Base-by-base conservation (phyloP, 345 rosid species). In the Boechera retrofracta region DNA sequence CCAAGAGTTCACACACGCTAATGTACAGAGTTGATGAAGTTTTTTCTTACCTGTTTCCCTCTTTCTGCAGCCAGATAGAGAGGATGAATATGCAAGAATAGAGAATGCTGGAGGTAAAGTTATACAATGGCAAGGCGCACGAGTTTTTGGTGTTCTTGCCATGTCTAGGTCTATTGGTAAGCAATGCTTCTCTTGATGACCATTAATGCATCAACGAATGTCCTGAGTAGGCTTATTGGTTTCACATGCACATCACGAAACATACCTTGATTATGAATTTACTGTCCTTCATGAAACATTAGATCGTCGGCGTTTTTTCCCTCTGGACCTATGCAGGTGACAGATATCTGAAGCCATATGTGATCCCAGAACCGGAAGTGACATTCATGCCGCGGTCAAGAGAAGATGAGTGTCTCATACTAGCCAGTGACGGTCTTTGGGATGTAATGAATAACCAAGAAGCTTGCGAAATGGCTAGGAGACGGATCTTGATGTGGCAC, bases 61-160 rank as follows among this genome's bases (percentile, higher is more conserved):
- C 67, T 58, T 62, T 36, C 73, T 74, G 74, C 83, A 94, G 99
- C 99, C 99, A 55, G 88, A 95, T 78, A 88, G 96, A 75, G 96
- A 92, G 75, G 99, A 95, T 83, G 99, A 92, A 78, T 89, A 85
- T 80, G 87, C 91, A 67, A 92, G 99, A 80, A 95, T 95, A 64
- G 98, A 95, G 78, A 96, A 89, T 55, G 94, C 99, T 61, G 99
- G 97, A 70, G 99, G 99, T 39, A 95, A 86, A 86, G 97, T 95
- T 79, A 95, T 95, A 68, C 96, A 91, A 42, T 95, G 98, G 99
- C 94, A 92, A 61, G 98, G 98, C 21, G 94, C 89, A 71, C 97
- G 98, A 51, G 99, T 95, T 60, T 92, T 91, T 65, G 99, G 99
- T 15, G 98, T 95, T 78, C 94, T 95, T 65, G 99, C 97, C 38